These are phyloP conservation scores for Tylopilus intermedius DNA, from an alignment of 768 basidiomycete species.

Conservation along the genomic window DNA sequence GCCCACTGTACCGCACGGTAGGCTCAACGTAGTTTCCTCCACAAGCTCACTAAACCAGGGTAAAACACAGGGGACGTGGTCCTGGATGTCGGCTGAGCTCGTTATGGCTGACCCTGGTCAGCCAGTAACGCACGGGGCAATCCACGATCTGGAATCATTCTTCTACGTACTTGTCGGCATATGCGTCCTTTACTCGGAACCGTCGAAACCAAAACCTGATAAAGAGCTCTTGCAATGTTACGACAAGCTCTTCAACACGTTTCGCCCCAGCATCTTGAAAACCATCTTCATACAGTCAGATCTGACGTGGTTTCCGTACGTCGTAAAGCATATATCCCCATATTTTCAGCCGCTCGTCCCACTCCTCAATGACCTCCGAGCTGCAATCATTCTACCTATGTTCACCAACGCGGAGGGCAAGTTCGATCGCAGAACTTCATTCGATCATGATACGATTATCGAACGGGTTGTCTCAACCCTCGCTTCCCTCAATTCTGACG, in stretches of 20 bases:
- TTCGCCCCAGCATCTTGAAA: constrained; percentile 1
- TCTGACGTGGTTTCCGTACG: neutral
- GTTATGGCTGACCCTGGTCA: constrained; percentile 5
- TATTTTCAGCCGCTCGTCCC: neutral
- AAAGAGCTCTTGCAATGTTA: neutral
- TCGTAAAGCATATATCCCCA: neutral
- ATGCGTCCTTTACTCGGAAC: neutral
- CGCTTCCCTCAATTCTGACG: no score
- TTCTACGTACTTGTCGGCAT: neutral
- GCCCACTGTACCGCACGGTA: neutral
- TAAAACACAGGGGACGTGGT: neutral
- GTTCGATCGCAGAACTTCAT: no score
- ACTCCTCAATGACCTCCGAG: neutral
- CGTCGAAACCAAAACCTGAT: neutral
- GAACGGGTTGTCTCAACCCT: neutral
- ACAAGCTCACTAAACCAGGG: neutral
- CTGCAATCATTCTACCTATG: neutral
- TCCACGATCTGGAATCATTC: constrained; percentile 1
- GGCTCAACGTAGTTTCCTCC: neutral
- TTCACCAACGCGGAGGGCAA: neutral
- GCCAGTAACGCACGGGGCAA: neutral
- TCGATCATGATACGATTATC: neutral
- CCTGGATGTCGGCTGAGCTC: constrained; percentile 4
- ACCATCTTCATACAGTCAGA: neutral
- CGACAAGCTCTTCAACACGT: constrained; percentile 4